phyloP scores from a whole-genome alignment of 1,284 basidiomycete species.

The Cryptococcus floricola region DNA sequence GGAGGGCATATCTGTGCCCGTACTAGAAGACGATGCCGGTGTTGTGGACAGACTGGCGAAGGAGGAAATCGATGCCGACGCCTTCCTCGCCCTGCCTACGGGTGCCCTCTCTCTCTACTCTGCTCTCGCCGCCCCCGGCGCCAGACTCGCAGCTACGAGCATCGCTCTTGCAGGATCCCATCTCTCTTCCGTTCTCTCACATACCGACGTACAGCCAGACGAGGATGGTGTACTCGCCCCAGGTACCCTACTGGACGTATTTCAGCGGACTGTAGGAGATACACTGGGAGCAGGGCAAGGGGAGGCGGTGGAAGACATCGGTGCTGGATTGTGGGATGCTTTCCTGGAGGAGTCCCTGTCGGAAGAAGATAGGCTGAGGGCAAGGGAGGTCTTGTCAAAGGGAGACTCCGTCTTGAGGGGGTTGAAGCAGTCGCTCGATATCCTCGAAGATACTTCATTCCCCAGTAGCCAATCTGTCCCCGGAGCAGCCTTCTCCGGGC shows the following conservation, averaged over 20 bases:
- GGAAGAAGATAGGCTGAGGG: conserved; percentile 19
- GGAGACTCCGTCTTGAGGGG: conserved; percentile 11
- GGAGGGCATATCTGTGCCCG: conserved; percentile 65
- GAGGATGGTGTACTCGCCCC: conserved; percentile 12
- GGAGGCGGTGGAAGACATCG: conserved; percentile 23
- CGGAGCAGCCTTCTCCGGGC: conserved; percentile 30
- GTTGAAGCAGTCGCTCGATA: conserved; percentile 25
- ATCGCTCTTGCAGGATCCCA: conserved; percentile 15
- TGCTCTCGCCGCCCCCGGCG: conserved; percentile 22
- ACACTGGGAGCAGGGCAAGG: conserved; percentile 14
- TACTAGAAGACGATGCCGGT: conserved; percentile 61
- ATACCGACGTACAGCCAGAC: conserved; percentile 10
- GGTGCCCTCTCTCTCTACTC: conserved; percentile 28
- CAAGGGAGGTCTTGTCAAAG: conserved; percentile 25
- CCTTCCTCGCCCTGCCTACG: conserved; percentile 27
- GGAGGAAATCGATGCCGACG: conserved; percentile 16
- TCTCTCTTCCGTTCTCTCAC: not conserved
- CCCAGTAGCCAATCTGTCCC: not conserved
- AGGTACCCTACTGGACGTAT: conserved; percentile 32
- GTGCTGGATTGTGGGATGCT: conserved; percentile 25
- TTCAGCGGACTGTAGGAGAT: conserved; percentile 18
- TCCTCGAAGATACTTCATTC: conserved; percentile 18
- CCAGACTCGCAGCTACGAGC: conserved; percentile 24
- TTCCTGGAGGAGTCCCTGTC: conserved; percentile 27
- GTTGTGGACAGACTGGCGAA: conserved; percentile 52